Evolutionary conservation across 2,329 filamentous ascomycete species (phyloP).

Genomic region (Colletotrichum euphorbiae): DNA sequence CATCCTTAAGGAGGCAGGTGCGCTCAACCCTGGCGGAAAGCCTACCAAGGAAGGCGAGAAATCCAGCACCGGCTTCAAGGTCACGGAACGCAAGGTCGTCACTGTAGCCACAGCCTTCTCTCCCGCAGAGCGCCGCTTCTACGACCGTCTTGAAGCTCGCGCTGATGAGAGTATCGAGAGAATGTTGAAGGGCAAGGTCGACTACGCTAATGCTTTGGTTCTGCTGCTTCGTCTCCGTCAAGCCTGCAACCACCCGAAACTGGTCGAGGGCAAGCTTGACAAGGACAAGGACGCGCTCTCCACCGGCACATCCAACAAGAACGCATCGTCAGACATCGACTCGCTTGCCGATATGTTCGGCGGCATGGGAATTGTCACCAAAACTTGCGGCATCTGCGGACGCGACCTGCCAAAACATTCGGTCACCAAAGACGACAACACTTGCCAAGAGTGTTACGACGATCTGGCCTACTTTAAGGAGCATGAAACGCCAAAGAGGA

Average conservation of each 20-base stretch:
- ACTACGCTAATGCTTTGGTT: conserved; percentile 94
- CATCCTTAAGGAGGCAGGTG: conserved; percentile 89
- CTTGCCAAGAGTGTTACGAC: conserved; percentile 79
- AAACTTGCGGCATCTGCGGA: conserved; percentile 87
- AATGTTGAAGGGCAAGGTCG: conserved; percentile 87
- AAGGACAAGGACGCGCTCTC: conserved; percentile 88
- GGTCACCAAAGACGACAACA: conserved; percentile 54
- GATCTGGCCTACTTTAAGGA: conserved; percentile 76
- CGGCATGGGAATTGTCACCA: conserved; percentile 80
- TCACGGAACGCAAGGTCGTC: conserved; percentile 90
- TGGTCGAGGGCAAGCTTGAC: conserved; percentile 86
- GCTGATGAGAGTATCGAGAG: conserved; percentile 88
- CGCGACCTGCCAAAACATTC: conserved; percentile 69
- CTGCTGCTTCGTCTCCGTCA: conserved; percentile 91
- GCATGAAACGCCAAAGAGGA: conserved; percentile 56
- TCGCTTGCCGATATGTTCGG: conserved; percentile 88
- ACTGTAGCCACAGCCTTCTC: conserved; percentile 83
- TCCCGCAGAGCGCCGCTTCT: conserved; percentile 84
- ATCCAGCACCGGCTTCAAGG: conserved; percentile 80
- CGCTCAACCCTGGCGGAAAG: conserved; percentile 81
- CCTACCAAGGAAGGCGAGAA: conserved; percentile 55
- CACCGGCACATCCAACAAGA: conserved; percentile 60
- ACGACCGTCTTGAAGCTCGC: conserved; percentile 83
- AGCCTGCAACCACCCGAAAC: conserved; percentile 92
- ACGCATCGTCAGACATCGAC: conserved; percentile 76